phyloP scores from a whole-genome alignment of 371 early-diverging fungal species.

The Mucor lusitanicus region DNA sequence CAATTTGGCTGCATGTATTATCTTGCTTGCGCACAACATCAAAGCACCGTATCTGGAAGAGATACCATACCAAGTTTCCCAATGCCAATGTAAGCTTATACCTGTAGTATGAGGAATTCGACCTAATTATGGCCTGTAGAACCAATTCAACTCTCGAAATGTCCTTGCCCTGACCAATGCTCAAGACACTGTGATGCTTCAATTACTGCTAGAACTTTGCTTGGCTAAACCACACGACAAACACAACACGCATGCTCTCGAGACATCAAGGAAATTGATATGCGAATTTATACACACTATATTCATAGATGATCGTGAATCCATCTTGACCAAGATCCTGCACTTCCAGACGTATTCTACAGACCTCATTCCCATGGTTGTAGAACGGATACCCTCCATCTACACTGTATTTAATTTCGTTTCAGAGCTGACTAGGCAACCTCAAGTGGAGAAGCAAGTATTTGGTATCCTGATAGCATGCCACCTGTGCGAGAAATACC shows the following conservation, averaged over 20 bases:
- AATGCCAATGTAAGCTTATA: slow-evolving; percentile 16
- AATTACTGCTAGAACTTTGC: slow-evolving; percentile 51
- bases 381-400: slow-evolving; percentile 56
- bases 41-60: slow-evolving; percentile 49
- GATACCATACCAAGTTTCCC: slow-evolving; percentile 31
- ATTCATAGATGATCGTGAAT: slow-evolving; percentile 58
- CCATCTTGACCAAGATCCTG: slow-evolving; percentile 57
- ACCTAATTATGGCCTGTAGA: background rate
- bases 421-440: slow-evolving; percentile 52
- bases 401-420: slow-evolving; percentile 57
- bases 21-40: slow-evolving; percentile 42
- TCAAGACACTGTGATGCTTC: slow-evolving; percentile 57
- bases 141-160: slow-evolving; percentile 48
- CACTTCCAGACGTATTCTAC: slow-evolving; percentile 64
- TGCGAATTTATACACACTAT: slow-evolving; percentile 59
- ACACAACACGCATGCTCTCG: slow-evolving; percentile 30
- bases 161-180: slow-evolving; percentile 52
- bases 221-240: slow-evolving; percentile 29
- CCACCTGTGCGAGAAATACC: slow-evolving; percentile 51
- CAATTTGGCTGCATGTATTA: slow-evolving; percentile 55
- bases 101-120: background rate
- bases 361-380: slow-evolving; percentile 56
- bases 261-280: slow-evolving; percentile 42
- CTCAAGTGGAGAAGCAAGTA: slow-evolving; percentile 48
- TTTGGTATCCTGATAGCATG: slow-evolving; percentile 55